Evolutionary conservation across 2,329 filamentous ascomycete species (phyloP).

Genomic region (Tetracladium maxilliforme): DNA sequence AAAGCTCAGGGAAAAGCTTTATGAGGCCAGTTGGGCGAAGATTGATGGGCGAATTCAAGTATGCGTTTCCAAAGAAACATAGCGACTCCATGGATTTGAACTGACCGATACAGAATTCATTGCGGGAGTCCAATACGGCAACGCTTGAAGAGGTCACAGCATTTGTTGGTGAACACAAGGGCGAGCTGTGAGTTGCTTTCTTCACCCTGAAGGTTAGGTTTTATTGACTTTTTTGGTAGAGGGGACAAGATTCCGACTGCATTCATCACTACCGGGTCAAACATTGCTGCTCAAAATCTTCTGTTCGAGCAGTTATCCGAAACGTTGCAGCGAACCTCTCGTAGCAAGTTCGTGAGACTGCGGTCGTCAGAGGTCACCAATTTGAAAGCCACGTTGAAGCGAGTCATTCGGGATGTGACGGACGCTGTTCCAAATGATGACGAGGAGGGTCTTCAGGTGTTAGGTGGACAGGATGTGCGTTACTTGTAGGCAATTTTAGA

Average conservation of each 20-base stretch:
- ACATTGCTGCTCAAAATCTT: conserved; percentile 59
- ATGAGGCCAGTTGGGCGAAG: conserved; percentile 45
- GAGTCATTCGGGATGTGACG: conserved; percentile 54
- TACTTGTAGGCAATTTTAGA: neutral
- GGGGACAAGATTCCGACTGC: conserved; percentile 45
- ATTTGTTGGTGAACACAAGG: conserved; percentile 29
- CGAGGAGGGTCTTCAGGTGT: conserved; percentile 36
- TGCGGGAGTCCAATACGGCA: conserved; percentile 43
- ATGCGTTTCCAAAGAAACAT: conserved; percentile 5
- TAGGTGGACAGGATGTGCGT: conserved; percentile 31
- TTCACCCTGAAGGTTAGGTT: conserved; percentile 1
- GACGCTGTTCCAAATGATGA: conserved; percentile 28
- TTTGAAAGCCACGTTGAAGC: conserved; percentile 58
- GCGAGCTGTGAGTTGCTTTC: conserved; percentile 9
- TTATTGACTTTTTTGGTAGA: conserved; percentile 2
- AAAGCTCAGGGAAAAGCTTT: conserved; percentile 40
- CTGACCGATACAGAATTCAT: conserved; percentile 21
- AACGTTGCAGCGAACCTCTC: conserved; percentile 27
- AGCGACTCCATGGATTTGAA: no score
- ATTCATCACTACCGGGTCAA: conserved; percentile 65
- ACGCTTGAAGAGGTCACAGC: conserved; percentile 41
- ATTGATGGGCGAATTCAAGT: conserved; percentile 51
- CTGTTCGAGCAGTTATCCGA: conserved; percentile 59
- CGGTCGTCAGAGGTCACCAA: conserved; percentile 60
- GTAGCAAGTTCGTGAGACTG: conserved; percentile 47